Evolutionary conservation across 352 stramenopile species (phyloP), one percentile per base, ranked within the genome.

Genomic region (Pythium monospermum): DNA sequence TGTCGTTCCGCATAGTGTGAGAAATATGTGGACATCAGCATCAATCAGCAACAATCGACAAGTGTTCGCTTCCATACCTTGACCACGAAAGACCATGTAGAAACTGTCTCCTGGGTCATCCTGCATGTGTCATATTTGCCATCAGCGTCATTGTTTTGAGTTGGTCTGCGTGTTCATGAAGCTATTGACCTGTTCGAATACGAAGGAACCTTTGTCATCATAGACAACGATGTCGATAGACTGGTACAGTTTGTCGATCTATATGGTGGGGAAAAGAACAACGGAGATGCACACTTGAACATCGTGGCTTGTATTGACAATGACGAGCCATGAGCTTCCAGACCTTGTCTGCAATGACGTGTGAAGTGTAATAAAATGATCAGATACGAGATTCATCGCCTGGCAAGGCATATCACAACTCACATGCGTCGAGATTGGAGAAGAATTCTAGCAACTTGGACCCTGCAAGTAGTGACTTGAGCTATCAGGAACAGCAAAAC

Each of bases 361-460:
- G n/a, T n/a, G n/a, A n/a, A n/a, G n/a, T n/a, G n/a, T n/a, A n/a
- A n/a, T n/a, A n/a, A n/a, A n/a, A n/a, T n/a, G n/a, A n/a, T n/a
- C n/a, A n/a, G n/a, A n/a, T n/a, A n/a, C n/a, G n/a, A n/a, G n/a
- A n/a, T n/a, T n/a, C n/a, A n/a, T n/a, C n/a, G n/a, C n/a, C n/a
- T n/a, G n/a, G n/a, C n/a, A n/a, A n/a, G n/a, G n/a, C n/a, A n/a
- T n/a, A n/a, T n/a, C n/a, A n/a, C 25, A 15, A 78, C 75, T 36
- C 53, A 90, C 76, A 87, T 35, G 75, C 71, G 45, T 92, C 82
- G 19, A 92, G 59, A 43, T 89, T 87, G 40, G 76, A 71, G 57
- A 89, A 92, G 57, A 90, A 89, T 33, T 87, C 68, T 52, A 88
- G 76, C 26, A 92, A 59, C 39, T 87, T 87, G 41, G 82, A 87